A percentile compares a stretch with the other conserved stretches of the same genome.
These are phyloP conservation scores for Aspergillus nanangensis DNA, from an alignment of 495 filamentous ascomycete genomes.

Conservation along the genomic window DNA sequence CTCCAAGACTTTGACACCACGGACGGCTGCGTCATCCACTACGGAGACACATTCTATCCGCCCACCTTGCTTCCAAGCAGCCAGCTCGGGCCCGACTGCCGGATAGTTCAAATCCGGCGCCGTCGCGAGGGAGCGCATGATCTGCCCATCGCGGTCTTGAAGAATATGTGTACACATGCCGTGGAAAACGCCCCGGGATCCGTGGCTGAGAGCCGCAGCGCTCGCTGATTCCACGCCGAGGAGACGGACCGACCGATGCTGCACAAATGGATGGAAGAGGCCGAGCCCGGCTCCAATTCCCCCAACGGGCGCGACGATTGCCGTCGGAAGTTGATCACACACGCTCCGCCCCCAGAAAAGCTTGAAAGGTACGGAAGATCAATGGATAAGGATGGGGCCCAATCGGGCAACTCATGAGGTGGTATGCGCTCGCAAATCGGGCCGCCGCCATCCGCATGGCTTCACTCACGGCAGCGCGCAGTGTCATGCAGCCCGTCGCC, in stretches of 20 bases:
- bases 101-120: constrained; percentile 32
- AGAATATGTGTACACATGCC: constrained; percentile 28
- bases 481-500: constrained; percentile 21
- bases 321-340: constrained; percentile 17
- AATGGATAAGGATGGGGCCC: constrained; percentile 27
- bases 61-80: constrained; percentile 28
- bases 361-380: constrained; percentile 29
- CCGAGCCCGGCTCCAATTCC: constrained; percentile 25
- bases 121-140: constrained; percentile 26
- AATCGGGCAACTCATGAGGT: constrained; percentile 29
- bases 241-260: constrained; percentile 12
- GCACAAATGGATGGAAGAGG: constrained; percentile 27
- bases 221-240: constrained; percentile 23
- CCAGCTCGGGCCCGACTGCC: constrained; percentile 28
- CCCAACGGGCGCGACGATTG: constrained; percentile 25
- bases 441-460: constrained; percentile 28
- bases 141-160: constrained; percentile 29
- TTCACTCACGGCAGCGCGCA: constrained; percentile 30
- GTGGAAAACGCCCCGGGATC: constrained; percentile 27
- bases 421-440: constrained; percentile 26
- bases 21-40: constrained; percentile 29
- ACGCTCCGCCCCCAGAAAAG: constrained; percentile 30
- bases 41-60: constrained; percentile 26
- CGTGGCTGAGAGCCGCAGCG: constrained; percentile 23
- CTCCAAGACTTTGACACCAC: constrained; percentile 24